phyloP scores from a whole-genome alignment of 1,284 basidiomycete species.

The Coniferiporia sulphurascens region DNA sequence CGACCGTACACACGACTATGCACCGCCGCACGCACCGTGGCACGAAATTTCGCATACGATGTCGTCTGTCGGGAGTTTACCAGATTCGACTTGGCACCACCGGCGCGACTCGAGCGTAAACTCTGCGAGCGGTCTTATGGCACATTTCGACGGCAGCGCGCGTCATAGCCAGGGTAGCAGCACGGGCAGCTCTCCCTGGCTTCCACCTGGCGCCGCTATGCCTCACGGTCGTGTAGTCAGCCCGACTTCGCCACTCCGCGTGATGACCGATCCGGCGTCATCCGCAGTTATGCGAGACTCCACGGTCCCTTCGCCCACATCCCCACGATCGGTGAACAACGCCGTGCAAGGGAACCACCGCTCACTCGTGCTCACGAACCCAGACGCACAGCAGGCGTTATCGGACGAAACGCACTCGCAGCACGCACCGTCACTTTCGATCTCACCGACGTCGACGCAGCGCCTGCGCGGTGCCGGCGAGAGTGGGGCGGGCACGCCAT shows the following conservation, averaged over 20 bases:
- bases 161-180: not conserved
- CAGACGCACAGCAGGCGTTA: not conserved
- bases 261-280: not conserved
- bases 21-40: not conserved
- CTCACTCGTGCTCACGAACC: no score
- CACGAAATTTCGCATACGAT: slow-evolving; percentile 9
- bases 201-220: slow-evolving; percentile 10
- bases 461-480: not conserved
- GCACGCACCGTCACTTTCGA: not conserved
- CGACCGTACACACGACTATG: not conserved
- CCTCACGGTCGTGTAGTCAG: not conserved
- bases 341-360: not conserved
- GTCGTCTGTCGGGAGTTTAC: slow-evolving; percentile 2
- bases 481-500: not conserved
- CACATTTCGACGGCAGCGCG: not conserved
- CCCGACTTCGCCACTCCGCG: slow-evolving; percentile 5
- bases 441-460: slow-evolving; percentile 13
- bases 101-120: slow-evolving; percentile 9
- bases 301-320: no score
- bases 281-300: no score
- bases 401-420: not conserved
- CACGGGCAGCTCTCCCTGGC: not conserved
- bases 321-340: not conserved
- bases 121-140: slow-evolving; percentile 6
- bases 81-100: not conserved